Base-by-base conservation (phyloP, 2,329 filamentous ascomycete species). In the Beauveria brongniartii region DNA sequence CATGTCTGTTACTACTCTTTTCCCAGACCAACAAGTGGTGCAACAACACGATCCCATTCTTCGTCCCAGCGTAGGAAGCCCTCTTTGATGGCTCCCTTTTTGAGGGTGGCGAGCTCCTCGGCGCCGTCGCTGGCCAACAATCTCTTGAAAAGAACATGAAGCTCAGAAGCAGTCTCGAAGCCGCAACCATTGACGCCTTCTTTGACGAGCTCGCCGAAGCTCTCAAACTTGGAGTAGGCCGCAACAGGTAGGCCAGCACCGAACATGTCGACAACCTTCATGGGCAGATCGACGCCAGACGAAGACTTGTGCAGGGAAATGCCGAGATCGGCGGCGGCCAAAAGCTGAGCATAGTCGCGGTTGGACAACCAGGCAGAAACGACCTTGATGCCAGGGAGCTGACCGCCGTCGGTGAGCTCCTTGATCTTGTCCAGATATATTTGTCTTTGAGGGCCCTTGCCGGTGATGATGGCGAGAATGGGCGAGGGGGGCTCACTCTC, bases 221-320 rank as follows among this genome's bases (percentile, higher is more conserved):
- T 93, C 70, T 92, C 87, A 69, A 96, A 99, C 2, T 83, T 82
- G 28, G 84, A 84, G 81, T 94, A 97, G 4, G 92, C 93, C 0
- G 88, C 87, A 0, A 99, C 94, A 0, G 94, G 94, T 30, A 99
- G 77, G 0, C 93, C 94, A 0, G 92, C 89, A 2, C 94, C 94
- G 72, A 99, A 97, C 92, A 99, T 97, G 72, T 99, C 94, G 16
- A 99, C 92, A 1, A 99, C 92, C 75, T 99, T 99, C 94, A 99
- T 99, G 0, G 94, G 94, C 22, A 99, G 78, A 73, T 99, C 94
- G 0, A 99, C 92, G 1, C 94, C 94, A 2, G 91, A 96, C 66
- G 90, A 95, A 16, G 92, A 97, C 65, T 86, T 96, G 76, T 99
- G 94, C 28, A 99, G 78, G 61, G 91, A 96, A 26, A 99, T 85